phyloP scores from a whole-genome alignment of 148 eudicot genomes.

The Persicaria tinctoria region DNA sequence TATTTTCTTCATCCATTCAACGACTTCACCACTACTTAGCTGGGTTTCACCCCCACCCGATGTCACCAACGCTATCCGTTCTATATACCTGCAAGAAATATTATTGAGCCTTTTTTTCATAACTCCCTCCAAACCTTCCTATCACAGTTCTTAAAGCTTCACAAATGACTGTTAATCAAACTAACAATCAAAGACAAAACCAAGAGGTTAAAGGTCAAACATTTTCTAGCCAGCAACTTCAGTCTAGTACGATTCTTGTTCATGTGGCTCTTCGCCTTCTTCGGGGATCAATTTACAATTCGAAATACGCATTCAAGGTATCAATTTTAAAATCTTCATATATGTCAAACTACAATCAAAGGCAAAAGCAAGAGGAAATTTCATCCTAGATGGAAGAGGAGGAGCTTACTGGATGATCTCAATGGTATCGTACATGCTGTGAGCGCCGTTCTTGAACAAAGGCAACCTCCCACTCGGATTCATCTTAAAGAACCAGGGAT shows the following conservation, averaged over 20 bases:
- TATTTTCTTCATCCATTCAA: constrained; percentile 77
- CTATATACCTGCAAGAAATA: constrained; percentile 55
- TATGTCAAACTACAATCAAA: neutral
- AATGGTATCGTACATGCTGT: constrained; percentile 54
- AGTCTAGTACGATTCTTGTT: no score
- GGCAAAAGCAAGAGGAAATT: neutral
- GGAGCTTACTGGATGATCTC: constrained; percentile 72
- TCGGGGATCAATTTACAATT: no score
- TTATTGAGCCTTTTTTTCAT: neutral
- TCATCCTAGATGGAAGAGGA: constrained; percentile 6
- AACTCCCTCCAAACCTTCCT: neutral
- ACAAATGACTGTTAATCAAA: neutral
- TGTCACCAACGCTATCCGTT: constrained; percentile 77
- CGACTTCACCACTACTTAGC: constrained; percentile 44
- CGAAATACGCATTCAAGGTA: neutral
- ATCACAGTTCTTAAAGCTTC: neutral
- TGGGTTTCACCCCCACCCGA: constrained; percentile 42
- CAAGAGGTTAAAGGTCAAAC: no score
- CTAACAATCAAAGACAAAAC: neutral
- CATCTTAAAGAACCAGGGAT: constrained; percentile 67
- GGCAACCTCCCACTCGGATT: constrained; percentile 81
- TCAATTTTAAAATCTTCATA: neutral
- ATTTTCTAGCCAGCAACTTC: no score
- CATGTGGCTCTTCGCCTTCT: no score
- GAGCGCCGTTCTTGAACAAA: constrained; percentile 87